These are phyloP conservation scores for Trifolium fragiferum DNA, from an alignment of 306 rosid genomes.

Conservation along the genomic window DNA sequence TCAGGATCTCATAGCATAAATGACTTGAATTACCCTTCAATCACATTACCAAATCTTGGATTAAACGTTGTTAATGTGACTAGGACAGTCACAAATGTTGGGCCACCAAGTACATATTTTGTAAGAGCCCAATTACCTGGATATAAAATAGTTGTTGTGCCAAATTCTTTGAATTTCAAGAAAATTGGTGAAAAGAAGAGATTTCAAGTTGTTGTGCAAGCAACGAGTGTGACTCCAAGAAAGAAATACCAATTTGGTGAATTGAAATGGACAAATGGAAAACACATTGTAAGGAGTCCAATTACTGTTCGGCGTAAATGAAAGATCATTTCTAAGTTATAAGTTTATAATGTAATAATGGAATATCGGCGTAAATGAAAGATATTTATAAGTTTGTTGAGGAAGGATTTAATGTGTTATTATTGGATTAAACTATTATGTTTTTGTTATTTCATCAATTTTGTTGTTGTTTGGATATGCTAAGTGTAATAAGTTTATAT, in stretches of 20 bases:
- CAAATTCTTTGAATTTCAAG: constrained; percentile 47
- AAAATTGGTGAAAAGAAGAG: constrained; percentile 60
- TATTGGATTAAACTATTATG: no score
- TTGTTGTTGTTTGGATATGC: no score
- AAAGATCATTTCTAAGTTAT: no score
- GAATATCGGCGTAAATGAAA: no score
- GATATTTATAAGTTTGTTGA: no score
- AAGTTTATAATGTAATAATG: no score
- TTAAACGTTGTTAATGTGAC: constrained; percentile 29
- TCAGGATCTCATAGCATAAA: constrained; percentile 38
- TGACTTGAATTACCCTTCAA: constrained; percentile 75
- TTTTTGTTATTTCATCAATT: no score
- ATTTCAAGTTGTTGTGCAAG: constrained; percentile 44
- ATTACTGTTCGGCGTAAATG: constrained; percentile 45
- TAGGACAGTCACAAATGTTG: constrained; percentile 48
- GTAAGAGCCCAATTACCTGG: constrained; percentile 51
- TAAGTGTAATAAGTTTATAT: no score
- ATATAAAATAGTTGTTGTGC: constrained; percentile 46
- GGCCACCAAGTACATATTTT: constrained; percentile 55
- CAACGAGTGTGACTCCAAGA: constrained; percentile 18
- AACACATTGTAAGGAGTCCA: constrained; percentile 46
- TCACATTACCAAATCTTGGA: constrained; percentile 52
- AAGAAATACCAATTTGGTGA: constrained; percentile 38
- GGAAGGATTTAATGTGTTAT: no score
- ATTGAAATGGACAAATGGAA: constrained; percentile 49